Percentiles rank a stretch among this genome's conserved stretches.
Evolutionary conservation across 1,284 basidiomycete species (phyloP).

Genomic region (Boletellus sp.): DNA sequence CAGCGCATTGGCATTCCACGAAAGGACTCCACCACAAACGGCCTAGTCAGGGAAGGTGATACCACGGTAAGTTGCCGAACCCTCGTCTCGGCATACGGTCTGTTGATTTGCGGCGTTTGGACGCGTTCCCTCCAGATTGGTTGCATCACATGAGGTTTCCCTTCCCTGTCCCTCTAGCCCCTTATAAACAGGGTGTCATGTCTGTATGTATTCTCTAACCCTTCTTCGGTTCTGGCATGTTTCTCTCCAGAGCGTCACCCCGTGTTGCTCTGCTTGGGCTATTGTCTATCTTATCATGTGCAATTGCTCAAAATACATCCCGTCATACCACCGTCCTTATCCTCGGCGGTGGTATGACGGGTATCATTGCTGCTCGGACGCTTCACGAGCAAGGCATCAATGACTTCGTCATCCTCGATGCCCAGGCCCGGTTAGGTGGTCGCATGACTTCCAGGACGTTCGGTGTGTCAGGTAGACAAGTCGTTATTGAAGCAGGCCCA

Average conservation of each 20-base stretch:
- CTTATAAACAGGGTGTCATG: no score
- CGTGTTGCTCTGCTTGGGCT: conserved; percentile 6
- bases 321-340: conserved; percentile 42
- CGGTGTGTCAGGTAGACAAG: conserved; percentile 35
- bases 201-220: no score
- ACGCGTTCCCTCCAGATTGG: no score
- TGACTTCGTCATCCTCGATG: conserved; percentile 63
- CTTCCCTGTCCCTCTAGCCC: no score
- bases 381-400: conserved; percentile 54
- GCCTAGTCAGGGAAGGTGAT: no score
- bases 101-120: no score
- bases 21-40: no score
- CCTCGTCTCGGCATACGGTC: no score
- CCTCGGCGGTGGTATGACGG: conserved; percentile 64
- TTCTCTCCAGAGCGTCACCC: not conserved
- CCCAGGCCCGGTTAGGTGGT: conserved; percentile 56
- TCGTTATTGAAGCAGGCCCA: conserved; percentile 58
- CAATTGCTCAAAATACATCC: conserved; percentile 7
- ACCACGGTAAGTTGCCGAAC: no score
- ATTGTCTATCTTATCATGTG: not conserved
- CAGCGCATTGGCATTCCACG: no score
- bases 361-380: conserved; percentile 62
- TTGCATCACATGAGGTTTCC: no score
- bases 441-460: conserved; percentile 51
- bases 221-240: conserved; percentile 5